phyloP scores from a whole-genome alignment of 2,329 filamentous ascomycete species.

The Aspergillus tanneri region DNA sequence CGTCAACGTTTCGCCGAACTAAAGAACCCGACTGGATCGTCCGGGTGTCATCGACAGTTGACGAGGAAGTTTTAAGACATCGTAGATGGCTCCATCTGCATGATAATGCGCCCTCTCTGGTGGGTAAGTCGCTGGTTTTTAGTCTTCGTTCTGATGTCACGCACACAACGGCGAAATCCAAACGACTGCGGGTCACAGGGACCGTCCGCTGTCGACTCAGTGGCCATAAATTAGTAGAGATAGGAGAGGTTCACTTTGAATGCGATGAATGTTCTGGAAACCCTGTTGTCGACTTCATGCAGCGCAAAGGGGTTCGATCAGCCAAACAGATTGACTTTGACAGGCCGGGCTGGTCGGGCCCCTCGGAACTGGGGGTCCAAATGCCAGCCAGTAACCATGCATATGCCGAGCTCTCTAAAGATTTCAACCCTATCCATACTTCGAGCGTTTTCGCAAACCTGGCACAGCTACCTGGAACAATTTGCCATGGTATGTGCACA shows the following conservation, averaged over 20 bases:
- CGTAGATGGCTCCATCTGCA: constrained; percentile 15
- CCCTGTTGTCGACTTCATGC: constrained; percentile 19
- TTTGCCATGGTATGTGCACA: constrained; percentile 98
- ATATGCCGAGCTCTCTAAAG: constrained; percentile 90
- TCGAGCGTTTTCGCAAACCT: constrained; percentile 94
- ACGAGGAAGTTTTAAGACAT: constrained; percentile 14
- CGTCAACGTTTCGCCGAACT: constrained; percentile 6
- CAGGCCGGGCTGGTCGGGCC: constrained; percentile 11
- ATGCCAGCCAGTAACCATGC: constrained; percentile 92
- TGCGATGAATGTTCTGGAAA: constrained; percentile 14
- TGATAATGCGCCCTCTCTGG: constrained; percentile 4
- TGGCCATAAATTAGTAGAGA: not conserved
- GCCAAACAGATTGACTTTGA: constrained; percentile 3
- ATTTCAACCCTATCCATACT: constrained; percentile 97
- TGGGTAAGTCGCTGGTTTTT: constrained; percentile 13
- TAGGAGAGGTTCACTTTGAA: constrained; percentile 12
- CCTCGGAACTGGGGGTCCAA: constrained; percentile 64
- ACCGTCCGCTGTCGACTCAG: not conserved
- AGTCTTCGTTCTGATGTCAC: constrained; percentile 10
- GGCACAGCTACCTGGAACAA: constrained; percentile 87
- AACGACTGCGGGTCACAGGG: constrained; percentile 12
- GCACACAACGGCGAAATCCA: not conserved
- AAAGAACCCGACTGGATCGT: constrained; percentile 11
- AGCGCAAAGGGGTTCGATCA: constrained; percentile 12
- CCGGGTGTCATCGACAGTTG: constrained; percentile 4